A percentile compares a stretch with the other conserved stretches of the same genome.
Evolutionary conservation across 371 early-diverging fungal species (phyloP).

Genomic region (Apophysomyces trapeziformis): DNA sequence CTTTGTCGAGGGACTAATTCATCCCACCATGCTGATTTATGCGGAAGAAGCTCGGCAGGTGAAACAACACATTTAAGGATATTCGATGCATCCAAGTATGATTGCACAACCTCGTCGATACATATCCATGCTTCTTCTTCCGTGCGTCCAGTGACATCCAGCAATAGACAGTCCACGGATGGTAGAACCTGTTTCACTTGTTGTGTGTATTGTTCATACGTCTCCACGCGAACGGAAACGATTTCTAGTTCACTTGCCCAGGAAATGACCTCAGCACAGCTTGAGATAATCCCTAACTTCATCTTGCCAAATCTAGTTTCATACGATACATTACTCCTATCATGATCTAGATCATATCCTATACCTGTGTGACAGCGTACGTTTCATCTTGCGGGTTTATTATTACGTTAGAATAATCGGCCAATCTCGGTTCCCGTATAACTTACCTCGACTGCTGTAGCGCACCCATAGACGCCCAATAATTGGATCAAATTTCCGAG

Average conservation of each 20-base stretch:
- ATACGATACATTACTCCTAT: constrained; percentile 3
- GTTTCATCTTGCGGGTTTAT: constrained; percentile 18
- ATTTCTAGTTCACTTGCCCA: constrained; percentile 13
- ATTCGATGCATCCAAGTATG: constrained; percentile 12
- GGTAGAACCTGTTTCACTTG: background rate
- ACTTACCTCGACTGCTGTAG: constrained; percentile 13
- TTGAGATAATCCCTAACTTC: constrained; percentile 32
- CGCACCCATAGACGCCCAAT: constrained; percentile 19
- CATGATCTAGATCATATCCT: background rate
- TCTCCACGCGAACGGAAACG: constrained; percentile 7
- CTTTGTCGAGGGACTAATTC: constrained; percentile 36
- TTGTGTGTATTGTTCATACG: background rate
- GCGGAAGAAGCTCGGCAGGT: constrained; percentile 1
- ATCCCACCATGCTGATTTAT: background rate
- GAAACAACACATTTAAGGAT: constrained; percentile 22
- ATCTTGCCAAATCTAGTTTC: constrained; percentile 36
- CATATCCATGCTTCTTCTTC: constrained; percentile 16
- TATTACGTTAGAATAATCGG: background rate
- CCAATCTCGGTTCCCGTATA: background rate
- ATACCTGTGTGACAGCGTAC: constrained; percentile 11
- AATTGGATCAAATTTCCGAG: constrained; percentile 15
- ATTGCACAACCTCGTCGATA: constrained; percentile 17
- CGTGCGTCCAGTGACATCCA: constrained; percentile 23
- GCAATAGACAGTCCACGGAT: constrained; percentile 20
- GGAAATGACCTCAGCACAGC: constrained; percentile 3